These are phyloP conservation scores for Serpula lacrymans DNA, from an alignment of 768 basidiomycete genomes.

Conservation along the genomic window DNA sequence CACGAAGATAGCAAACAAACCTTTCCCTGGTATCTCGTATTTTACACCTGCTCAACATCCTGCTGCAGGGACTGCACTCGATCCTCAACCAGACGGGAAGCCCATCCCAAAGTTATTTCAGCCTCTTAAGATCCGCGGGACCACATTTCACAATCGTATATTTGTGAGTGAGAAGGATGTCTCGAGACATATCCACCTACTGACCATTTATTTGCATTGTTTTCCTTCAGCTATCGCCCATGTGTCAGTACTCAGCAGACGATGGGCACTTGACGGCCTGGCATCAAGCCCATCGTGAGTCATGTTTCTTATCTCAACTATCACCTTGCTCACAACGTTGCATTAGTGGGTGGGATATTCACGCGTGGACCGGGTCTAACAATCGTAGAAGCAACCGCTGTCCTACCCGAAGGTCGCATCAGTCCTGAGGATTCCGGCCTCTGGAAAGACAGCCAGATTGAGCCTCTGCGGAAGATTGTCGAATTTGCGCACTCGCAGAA, in stretches of 20 bases:
- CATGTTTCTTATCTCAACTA: neutral
- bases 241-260: conserved; percentile 59
- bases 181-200: neutral
- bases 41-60: conserved; percentile 46
- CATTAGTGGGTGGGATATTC: conserved; percentile 51
- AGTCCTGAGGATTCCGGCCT: conserved; percentile 62
- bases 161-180: conserved; percentile 34
- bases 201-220: neutral
- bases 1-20: conserved; percentile 32
- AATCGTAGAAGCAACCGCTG: conserved; percentile 64
- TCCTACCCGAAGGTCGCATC: conserved; percentile 61
- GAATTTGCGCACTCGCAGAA: conserved; percentile 71
- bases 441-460: conserved; percentile 60
- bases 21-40: conserved; percentile 41
- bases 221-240: conserved; percentile 41
- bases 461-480: conserved; percentile 45
- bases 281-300: conserved; percentile 49
- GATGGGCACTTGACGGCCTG: conserved; percentile 51
- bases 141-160: conserved; percentile 53
- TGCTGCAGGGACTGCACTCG: conserved; percentile 41
- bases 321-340: too few species aligned
- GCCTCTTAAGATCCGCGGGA: conserved; percentile 51
- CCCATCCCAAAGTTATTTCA: conserved; percentile 46
- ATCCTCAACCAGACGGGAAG: conserved; percentile 37
- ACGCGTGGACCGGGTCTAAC: conserved; percentile 54